Evolutionary conservation across 1,284 basidiomycete species (phyloP).

Genomic region (Grifola frondosa): DNA sequence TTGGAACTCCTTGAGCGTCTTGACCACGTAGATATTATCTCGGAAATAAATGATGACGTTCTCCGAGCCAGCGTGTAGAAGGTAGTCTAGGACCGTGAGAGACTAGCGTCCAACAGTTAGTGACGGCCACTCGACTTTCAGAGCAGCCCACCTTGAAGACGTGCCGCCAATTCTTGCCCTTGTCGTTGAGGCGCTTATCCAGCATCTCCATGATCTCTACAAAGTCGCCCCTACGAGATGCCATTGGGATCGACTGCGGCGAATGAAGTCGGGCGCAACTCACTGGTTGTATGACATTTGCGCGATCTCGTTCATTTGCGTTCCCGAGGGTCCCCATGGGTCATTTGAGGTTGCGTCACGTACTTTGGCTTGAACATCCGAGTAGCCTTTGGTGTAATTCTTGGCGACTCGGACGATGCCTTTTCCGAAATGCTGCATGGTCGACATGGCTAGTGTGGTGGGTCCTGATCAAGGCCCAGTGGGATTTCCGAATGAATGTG

Average conservation of each 20-base stretch:
- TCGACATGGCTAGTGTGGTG: slow-evolving; percentile 32
- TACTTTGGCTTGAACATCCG: slow-evolving; percentile 92
- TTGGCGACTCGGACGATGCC: slow-evolving; percentile 85
- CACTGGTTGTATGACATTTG: slow-evolving; percentile 98
- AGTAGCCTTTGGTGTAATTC: slow-evolving; percentile 95
- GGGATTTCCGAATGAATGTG: no score
- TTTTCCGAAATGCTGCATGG: slow-evolving; percentile 73
- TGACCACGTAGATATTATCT: slow-evolving; percentile 98
- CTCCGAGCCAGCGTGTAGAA: slow-evolving; percentile 94
- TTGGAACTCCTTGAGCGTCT: slow-evolving; percentile 99
- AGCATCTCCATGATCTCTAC: slow-evolving; percentile 99
- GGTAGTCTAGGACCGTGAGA: slow-evolving; percentile 94
- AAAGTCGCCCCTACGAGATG: slow-evolving; percentile 81
- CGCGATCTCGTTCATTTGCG: slow-evolving; percentile 99
- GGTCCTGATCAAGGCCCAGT: no score
- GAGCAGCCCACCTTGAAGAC: slow-evolving; percentile 84
- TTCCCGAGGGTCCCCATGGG: slow-evolving; percentile 97
- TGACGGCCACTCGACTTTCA: not conserved
- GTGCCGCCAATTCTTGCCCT: slow-evolving; percentile 99
- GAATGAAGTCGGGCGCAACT: slow-evolving; percentile 32
- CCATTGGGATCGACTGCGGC: slow-evolving; percentile 1
- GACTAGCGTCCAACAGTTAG: slow-evolving; percentile 50
- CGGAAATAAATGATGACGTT: slow-evolving; percentile 99
- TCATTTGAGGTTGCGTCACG: slow-evolving; percentile 99
- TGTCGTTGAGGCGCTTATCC: slow-evolving; percentile 98